Base-by-base conservation (phyloP, 78 protist species). In the Anaeramoeba ignava region DNA sequence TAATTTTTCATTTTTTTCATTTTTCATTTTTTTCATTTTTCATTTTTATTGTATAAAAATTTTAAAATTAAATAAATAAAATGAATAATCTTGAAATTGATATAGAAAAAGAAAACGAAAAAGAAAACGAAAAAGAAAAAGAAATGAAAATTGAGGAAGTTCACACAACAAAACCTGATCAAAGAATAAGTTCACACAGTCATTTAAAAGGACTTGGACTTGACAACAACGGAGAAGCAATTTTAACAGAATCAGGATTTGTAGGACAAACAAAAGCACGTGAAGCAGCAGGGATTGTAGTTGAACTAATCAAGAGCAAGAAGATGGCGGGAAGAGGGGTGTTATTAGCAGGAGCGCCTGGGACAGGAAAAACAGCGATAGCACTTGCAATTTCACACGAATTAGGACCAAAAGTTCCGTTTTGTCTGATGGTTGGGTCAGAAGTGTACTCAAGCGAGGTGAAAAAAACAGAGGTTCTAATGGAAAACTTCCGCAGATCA, bases 291-390 rank as follows among this genome's bases (percentile, higher is more conserved):
- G 98, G 99, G 39, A 78, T 97, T n/a, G 94, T 92, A n/a, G 98
- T 92, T 34, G 99, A 96, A 41, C 84, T 98, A 67, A 97, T 98
- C 87, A 80, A 85, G 33, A 42, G 91, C 0, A 97, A 97, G 90
- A 95, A 96, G 86, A 95, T 97, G 99, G 99, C 99, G 1, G 99
- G 99, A 0, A 89, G 98, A 1, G 99, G 99, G 0, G 85, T 97
- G 41, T 81, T 98, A 34, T 82, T 98, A 37, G 99, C 99, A 0
- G 99, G 99, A 2, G 93, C 99, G 3, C 99, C 99, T 0, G 99
- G 99, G 12, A 96, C 98, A 0, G 87, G 87, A 3, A 85, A 85
- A 89, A 96, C 98, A 0, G 99, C 99, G 8, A 87, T 98, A 0
- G 98, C 99, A 17, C 90, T 96, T 1, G 99, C 96, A 33, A 89